Evolutionary conservation across 2,329 filamentous ascomycete species (phyloP).

Genomic region (Xylariaceae sp.): DNA sequence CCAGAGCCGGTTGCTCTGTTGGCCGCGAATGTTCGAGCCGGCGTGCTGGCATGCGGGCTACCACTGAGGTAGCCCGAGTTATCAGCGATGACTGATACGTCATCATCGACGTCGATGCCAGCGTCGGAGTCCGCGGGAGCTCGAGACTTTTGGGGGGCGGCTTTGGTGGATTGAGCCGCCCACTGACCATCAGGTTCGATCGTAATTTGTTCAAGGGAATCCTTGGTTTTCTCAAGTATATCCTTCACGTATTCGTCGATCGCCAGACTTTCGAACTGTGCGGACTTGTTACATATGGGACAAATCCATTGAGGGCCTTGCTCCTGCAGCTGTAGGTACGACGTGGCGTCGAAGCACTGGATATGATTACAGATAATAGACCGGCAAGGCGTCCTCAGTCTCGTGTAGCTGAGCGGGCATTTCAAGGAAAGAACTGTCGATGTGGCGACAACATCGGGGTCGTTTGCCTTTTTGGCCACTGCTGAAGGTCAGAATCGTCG

Average conservation of each 20-base stretch:
- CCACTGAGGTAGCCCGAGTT: constrained; percentile 34
- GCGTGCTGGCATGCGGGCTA: constrained; percentile 23
- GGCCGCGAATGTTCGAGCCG: constrained; percentile 20
- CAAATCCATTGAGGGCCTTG: constrained; percentile 97
- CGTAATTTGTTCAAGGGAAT: constrained; percentile 74
- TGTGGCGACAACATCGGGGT: constrained; percentile 84
- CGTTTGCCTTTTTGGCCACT: constrained; percentile 79
- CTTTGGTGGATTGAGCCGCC: constrained; percentile 43
- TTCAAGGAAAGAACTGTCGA: constrained; percentile 87
- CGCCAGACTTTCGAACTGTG: constrained; percentile 75
- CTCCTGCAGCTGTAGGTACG: constrained; percentile 89
- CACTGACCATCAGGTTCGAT: constrained; percentile 85
- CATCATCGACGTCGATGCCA: constrained; percentile 46
- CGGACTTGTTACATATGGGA: constrained; percentile 82
- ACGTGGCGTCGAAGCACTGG: constrained; percentile 90
- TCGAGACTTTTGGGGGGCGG: constrained; percentile 28
- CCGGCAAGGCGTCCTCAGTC: constrained; percentile 75
- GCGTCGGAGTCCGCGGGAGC: constrained; percentile 27
- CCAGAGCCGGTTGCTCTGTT: constrained; percentile 22
- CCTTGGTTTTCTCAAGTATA: constrained; percentile 70
- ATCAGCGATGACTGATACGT: constrained; percentile 46
- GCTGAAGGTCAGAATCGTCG: constrained; percentile 23
- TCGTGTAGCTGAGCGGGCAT: constrained; percentile 82
- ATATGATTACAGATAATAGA: constrained; percentile 79
- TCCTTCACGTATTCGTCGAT: constrained; percentile 88